Base-by-base conservation (phyloP, 2,329 filamentous ascomycete species). In the Teratosphaeria nubilosa region DNA sequence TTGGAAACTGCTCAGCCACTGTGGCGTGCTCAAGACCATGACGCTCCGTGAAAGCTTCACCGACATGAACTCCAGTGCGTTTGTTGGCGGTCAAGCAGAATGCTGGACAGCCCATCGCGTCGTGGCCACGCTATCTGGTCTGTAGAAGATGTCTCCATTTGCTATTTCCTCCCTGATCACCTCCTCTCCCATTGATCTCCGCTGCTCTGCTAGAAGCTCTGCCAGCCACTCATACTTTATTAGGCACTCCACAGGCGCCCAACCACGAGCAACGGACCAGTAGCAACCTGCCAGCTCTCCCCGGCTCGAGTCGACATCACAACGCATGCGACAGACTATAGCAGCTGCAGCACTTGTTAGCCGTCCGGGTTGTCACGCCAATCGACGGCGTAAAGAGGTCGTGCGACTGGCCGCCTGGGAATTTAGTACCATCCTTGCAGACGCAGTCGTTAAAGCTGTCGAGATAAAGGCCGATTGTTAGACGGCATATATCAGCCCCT, bases 241-340 rank as follows among this genome's bases (percentile, higher is more conserved):
- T 20, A 30, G 51, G 4, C 5, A 34, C 51, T 53, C 51, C 51
- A 34, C 31, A 30, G 51, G 5, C 51, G 51, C 51, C 51, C 51
- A 53, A 53, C 51, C 31, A n/a, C 51, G 31, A 51, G 27, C 50
- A 34, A 16, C 31, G 51, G 30, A 56, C 55, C 55, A 56, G 24
- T 56, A 13, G 34, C 37, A 56, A 45, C 10, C 27, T 48, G 55
- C 50, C 55, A 56, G 24, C 55, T 56, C 24, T 27, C 37, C 32
- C 22, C 10, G 24, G 32, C 24, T 27, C 37, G 22, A 20, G 25
- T 24, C 54, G 22, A 55, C 30, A 27, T 37, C 34, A 48, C 41
- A 48, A 48, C 53, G 53, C 53, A 22, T 30, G n/a, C 9, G 13
- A 24, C 53, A 25, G 30, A n/a, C 20, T 11, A 25, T 37, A 34